Evolutionary conservation across 495 filamentous ascomycete genomes (phyloP).

Genomic region (Aspergillus panamensis): DNA sequence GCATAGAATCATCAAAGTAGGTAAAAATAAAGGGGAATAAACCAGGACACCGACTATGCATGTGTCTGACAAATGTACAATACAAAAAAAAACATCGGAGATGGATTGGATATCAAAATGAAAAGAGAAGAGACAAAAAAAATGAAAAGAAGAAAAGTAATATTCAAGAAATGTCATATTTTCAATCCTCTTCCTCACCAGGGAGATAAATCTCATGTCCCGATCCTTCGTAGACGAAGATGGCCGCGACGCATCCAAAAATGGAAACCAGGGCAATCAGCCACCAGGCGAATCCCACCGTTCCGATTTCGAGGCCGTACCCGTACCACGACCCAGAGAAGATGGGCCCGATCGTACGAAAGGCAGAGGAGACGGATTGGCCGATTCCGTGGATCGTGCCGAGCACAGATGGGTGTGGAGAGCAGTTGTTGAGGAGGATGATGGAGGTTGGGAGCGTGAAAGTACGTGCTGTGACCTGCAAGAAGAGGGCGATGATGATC

Average conservation of each 20-base stretch:
- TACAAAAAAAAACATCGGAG: conserved; percentile 11
- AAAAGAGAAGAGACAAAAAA: background rate
- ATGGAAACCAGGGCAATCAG: conserved; percentile 59
- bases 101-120: background rate
- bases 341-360: conserved; percentile 72
- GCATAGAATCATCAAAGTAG: background rate
- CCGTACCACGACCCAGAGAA: conserved; percentile 70
- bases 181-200: conserved; percentile 58
- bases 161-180: conserved; percentile 2
- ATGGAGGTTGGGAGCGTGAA: conserved; percentile 75
- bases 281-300: conserved; percentile 81
- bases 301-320: conserved; percentile 60
- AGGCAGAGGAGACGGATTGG: conserved; percentile 66
- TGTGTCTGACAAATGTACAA: conserved; percentile 21
- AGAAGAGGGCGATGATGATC: conserved; percentile 62
- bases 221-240: conserved; percentile 69
- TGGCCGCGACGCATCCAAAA: conserved; percentile 56
- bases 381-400: conserved; percentile 81
- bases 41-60: conserved; percentile 21
- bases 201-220: conserved; percentile 68
- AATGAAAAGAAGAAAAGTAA: conserved; percentile 1
- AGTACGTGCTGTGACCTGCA: conserved; percentile 76
- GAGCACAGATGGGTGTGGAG: conserved; percentile 74
- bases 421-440: conserved; percentile 81
- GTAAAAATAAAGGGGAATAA: conserved; percentile 1